Conservation (phyloP, 805 yeast species). For the Schizosaccharomyces cryophilus region DNA sequence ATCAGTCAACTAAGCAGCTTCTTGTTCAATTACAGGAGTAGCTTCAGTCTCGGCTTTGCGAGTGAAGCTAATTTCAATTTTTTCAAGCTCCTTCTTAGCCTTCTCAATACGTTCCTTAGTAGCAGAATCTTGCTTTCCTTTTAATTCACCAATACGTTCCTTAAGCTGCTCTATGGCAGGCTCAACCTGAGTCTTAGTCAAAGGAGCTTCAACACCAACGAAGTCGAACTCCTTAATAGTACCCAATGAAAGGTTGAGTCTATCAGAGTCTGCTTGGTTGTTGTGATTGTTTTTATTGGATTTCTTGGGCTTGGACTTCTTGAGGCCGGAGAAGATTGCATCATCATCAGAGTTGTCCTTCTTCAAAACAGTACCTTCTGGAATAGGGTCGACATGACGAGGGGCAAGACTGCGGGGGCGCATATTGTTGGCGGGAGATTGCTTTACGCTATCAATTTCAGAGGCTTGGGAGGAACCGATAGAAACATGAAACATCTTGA, state of each 20-base stretch:
- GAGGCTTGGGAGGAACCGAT: slow-evolving; percentile 40
- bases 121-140: slow-evolving; percentile 52
- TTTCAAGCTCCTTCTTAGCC: slow-evolving; percentile 55
- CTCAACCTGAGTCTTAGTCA: slow-evolving; percentile 44
- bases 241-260: slow-evolving; percentile 37
- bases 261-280: slow-evolving; percentile 3
- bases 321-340: slow-evolving; percentile 23
- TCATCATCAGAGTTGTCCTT: slow-evolving; percentile 39
- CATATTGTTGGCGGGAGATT: slow-evolving; percentile 8
- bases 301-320: slow-evolving; percentile 21
- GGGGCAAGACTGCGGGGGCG: slow-evolving; percentile 10
- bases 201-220: slow-evolving; percentile 57
- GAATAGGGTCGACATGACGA: slow-evolving; percentile 24
- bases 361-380: slow-evolving; percentile 38
- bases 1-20: not conserved
- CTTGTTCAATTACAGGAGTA: not conserved
- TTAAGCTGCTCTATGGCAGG: slow-evolving; percentile 40
- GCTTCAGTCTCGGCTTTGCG: slow-evolving; percentile 10
- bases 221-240: slow-evolving; percentile 53
- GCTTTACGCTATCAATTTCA: slow-evolving; percentile 1
- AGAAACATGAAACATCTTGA: slow-evolving; percentile 16
- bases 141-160: slow-evolving; percentile 43
- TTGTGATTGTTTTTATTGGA: slow-evolving; percentile 10
- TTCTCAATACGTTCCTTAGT: slow-evolving; percentile 50
- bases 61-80: slow-evolving; percentile 30